Evolutionary conservation across 352 stramenopile genomes (phyloP).

Genomic region (Pythium chondricola): DNA sequence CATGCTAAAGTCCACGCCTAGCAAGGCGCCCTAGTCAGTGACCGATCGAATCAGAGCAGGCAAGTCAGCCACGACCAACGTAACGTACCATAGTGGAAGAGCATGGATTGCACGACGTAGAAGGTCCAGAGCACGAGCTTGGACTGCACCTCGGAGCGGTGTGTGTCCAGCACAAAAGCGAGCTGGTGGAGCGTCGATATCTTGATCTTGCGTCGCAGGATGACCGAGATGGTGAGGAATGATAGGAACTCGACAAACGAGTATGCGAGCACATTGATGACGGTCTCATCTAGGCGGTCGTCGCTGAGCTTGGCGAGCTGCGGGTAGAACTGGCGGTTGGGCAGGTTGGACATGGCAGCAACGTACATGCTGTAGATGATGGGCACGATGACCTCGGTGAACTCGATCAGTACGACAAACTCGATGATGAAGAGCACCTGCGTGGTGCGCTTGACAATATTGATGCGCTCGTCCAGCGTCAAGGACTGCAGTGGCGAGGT

Average conservation of each 20-base stretch:
- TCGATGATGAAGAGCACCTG: slow-evolving; percentile 13
- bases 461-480: slow-evolving; percentile 6
- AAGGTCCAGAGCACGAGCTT: slow-evolving; percentile 28
- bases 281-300: neutral
- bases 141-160: slow-evolving; percentile 18
- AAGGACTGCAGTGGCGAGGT: neutral
- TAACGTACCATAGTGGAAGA: slow-evolving; percentile 19
- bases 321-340: slow-evolving; percentile 14
- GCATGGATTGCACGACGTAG: slow-evolving; percentile 27
- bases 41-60: neutral
- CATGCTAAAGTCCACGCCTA: neutral
- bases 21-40: neutral
- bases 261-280: slow-evolving; percentile 3
- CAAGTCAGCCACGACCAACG: neutral
- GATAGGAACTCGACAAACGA: slow-evolving; percentile 8
- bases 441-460: neutral
- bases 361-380: slow-evolving; percentile 15
- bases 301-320: neutral
- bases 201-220: slow-evolving; percentile 2
- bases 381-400: slow-evolving; percentile 18
- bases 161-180: slow-evolving; percentile 26
- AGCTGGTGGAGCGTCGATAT: slow-evolving; percentile 23
- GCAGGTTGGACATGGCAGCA: slow-evolving; percentile 3
- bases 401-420: slow-evolving; percentile 16
- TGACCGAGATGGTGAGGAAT: neutral